Conservation (phyloP, 345 rosid species). For the Acer yangbiense region DNA sequence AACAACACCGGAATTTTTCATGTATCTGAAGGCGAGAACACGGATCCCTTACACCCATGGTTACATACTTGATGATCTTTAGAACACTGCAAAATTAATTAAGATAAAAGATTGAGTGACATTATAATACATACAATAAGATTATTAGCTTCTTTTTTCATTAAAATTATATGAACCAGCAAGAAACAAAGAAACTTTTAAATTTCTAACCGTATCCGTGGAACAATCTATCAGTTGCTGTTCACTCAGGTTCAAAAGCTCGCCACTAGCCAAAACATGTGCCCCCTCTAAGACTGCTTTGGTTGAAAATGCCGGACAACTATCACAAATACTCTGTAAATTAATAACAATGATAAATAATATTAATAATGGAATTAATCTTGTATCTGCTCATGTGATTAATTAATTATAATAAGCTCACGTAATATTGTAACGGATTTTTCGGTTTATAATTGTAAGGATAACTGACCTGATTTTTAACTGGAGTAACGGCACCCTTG, state of each 20-base stretch:
- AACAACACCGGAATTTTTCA: slow-evolving; percentile 83
- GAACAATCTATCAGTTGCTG: slow-evolving; percentile 98
- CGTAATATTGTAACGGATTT: no score
- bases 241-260: slow-evolving; percentile 91
- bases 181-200: neutral
- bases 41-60: slow-evolving; percentile 71
- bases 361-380: no score
- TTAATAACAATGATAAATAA: no score
- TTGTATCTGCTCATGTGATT: no score
- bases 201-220: slow-evolving; percentile 58
- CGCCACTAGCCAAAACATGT: slow-evolving; percentile 68
- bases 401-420: no score
- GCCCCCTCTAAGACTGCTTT: slow-evolving; percentile 96
- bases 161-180: no score
- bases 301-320: slow-evolving; percentile 94
- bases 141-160: neutral
- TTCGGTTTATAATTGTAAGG: no score
- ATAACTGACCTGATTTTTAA: no score
- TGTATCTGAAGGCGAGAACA: slow-evolving; percentile 73
- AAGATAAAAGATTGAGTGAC: neutral
- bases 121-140: no score
- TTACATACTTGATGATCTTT: slow-evolving; percentile 58
- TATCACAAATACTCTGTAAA: slow-evolving; percentile 47
- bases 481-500: slow-evolving; percentile 73
- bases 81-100: slow-evolving; percentile 63